phyloP scores from a whole-genome alignment of 805 yeast species.

The Wickerhamiella galacta region DNA sequence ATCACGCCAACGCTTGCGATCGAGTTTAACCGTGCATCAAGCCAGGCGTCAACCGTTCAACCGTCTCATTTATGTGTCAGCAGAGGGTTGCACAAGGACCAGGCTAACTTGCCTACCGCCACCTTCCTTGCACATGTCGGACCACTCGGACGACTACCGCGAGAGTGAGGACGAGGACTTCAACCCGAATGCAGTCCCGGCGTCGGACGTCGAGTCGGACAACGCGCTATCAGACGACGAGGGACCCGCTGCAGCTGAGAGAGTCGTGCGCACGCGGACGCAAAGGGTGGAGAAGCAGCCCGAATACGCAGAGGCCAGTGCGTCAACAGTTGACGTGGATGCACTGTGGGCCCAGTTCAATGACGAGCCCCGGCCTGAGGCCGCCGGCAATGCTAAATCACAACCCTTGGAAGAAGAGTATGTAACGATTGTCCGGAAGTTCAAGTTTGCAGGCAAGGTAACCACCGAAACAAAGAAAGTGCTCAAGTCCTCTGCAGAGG shows the following conservation, averaged over 20 bases:
- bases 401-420: constrained; percentile 27
- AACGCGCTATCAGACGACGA: constrained; percentile 31
- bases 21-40: no score
- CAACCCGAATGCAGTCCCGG: constrained; percentile 24
- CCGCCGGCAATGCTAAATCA: background rate
- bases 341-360: constrained; percentile 42
- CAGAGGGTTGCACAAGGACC: no score
- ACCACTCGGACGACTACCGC: constrained; percentile 32
- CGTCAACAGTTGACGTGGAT: constrained; percentile 28
- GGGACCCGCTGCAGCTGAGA: constrained; percentile 42
- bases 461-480: constrained; percentile 68
- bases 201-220: constrained; percentile 21
- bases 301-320: background rate
- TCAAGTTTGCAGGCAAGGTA: constrained; percentile 78
- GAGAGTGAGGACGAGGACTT: constrained; percentile 46
- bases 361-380: constrained; percentile 12
- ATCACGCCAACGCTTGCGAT: no score
- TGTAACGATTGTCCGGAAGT: constrained; percentile 58
- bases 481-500: constrained; percentile 66
- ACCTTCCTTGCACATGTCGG: no score
- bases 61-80: no score
- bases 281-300: constrained; percentile 28
- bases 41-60: no score
- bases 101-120: no score
- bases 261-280: constrained; percentile 52